These are phyloP conservation scores for Tulasnella sp. DNA, from an alignment of 768 basidiomycete species.

Conservation along the genomic window DNA sequence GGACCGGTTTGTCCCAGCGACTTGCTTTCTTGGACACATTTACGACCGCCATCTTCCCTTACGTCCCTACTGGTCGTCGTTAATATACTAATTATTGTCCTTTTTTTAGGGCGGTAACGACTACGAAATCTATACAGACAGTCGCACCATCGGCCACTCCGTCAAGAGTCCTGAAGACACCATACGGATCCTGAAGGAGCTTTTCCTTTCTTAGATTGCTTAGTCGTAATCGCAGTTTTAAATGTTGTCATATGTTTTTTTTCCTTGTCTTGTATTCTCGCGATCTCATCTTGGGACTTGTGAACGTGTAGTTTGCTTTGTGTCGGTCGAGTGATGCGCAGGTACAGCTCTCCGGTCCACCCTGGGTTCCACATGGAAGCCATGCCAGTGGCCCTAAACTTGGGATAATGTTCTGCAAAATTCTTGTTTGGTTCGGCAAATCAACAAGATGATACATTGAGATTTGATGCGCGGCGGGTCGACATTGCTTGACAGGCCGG, in stretches of 20 bases:
- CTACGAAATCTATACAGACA: constrained; percentile 80
- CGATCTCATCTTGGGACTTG: no score
- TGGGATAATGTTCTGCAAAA: no score
- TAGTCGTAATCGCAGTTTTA: neutral
- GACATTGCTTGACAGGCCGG: no score
- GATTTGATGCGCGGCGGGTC: no score
- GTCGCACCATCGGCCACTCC: constrained; percentile 80
- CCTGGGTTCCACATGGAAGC: no score
- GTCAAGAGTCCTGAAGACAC: constrained; percentile 79
- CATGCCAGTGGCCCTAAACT: no score
- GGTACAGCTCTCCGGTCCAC: no score
- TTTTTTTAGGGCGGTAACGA: constrained; percentile 85
- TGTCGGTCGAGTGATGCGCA: no score
- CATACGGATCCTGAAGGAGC: constrained; percentile 58
- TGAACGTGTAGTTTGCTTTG: no score
- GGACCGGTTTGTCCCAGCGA: neutral
- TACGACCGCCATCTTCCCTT: no score
- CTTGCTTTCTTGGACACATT: neutral
- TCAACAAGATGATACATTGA: no score
- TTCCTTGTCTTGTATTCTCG: neutral
- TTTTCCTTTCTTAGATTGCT: constrained; percentile 46
- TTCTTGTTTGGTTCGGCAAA: no score
- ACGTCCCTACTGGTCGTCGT: neutral
- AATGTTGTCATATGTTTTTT: neutral
- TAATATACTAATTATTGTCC: constrained; percentile 13